Base-by-base conservation (phyloP, 768 basidiomycete genomes). In the Lactarius vividus region DNA sequence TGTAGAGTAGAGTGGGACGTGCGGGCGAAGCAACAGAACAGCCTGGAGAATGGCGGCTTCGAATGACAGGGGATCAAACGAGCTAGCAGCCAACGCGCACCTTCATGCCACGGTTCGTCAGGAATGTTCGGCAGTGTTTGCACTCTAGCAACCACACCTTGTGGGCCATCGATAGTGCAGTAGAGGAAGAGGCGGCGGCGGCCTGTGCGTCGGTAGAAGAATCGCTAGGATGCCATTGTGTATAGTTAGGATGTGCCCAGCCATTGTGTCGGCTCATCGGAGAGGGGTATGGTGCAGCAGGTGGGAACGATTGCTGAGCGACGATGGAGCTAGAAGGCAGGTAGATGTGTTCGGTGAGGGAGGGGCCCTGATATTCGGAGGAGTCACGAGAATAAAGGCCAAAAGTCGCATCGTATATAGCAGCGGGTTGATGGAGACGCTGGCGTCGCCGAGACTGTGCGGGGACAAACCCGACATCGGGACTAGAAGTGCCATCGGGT, bases 51-150 rank as follows among this genome's bases (percentile, higher is more conserved):
- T 53, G 57, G 33, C n/a, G 66, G 31, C 23, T 31, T 39, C 26
- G 44, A 53, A 49, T 61, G 67, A 61, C 20, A 59, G 37, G 53
- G 52, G 29, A 40, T 59, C 28, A 46, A 61, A 46, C 29, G 42
- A 64, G 23, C n/a, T 33, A 54, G 29, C 61, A 26, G 16, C 52
- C 33, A 42, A 44, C 31, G 58, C 68, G 62, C 71, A 85, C 90
- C 83, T 90, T 89, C 92, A 94, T 94, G 63, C 87, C 92, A 31
- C 92, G 83, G 74, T 94, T 92, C 18, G 91, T 90, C 57, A 94
- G 76, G 73, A 93, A 93, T 23, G 81, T 83, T 35, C 80, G 80
- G 74, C 92, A 94, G 8, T 84, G 80, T 69, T 81, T 85, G 77
- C 92, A 94, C 74, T 90, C 87, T 60, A 94, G 77, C 37, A 90